These are phyloP conservation scores for Sporothrix pallida DNA, from an alignment of 2,329 filamentous ascomycete genomes.

Conservation along the genomic window DNA sequence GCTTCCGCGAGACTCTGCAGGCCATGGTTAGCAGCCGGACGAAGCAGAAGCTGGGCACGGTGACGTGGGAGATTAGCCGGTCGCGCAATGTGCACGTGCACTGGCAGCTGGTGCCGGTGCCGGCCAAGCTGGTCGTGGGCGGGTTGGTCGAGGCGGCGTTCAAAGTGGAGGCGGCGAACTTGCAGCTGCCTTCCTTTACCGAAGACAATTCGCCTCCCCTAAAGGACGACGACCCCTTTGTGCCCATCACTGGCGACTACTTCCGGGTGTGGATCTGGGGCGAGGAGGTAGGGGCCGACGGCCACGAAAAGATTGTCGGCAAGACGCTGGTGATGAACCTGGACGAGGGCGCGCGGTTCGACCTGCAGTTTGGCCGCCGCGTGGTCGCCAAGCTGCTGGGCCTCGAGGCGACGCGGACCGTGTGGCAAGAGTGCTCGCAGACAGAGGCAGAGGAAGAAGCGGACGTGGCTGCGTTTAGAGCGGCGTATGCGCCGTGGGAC, in stretches of 20 bases:
- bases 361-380: slow-evolving; percentile 85
- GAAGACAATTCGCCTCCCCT: slow-evolving; percentile 36
- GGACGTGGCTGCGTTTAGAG: slow-evolving; percentile 80
- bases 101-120: slow-evolving; percentile 89
- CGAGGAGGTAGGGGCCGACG: slow-evolving; percentile 41
- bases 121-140: slow-evolving; percentile 68
- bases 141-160: slow-evolving; percentile 88
- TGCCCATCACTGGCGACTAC: slow-evolving; percentile 66
- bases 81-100: slow-evolving; percentile 82
- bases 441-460: slow-evolving; percentile 75
- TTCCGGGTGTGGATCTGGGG: slow-evolving; percentile 84
- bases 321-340: slow-evolving; percentile 77
- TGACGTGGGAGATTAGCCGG: slow-evolving; percentile 93
- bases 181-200: slow-evolving; percentile 59
- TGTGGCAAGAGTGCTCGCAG: slow-evolving; percentile 87
- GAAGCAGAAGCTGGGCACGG: slow-evolving; percentile 71
- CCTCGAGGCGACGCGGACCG: slow-evolving; percentile 71
- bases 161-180: slow-evolving; percentile 83
- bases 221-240: slow-evolving; percentile 56
- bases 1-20: slow-evolving; percentile 78
- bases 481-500: slow-evolving; percentile 83
- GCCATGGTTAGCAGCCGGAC: slow-evolving; percentile 70
- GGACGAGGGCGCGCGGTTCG: slow-evolving; percentile 75
- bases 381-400: slow-evolving; percentile 88
- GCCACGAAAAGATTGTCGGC: slow-evolving; percentile 56